A percentile compares a stretch with the other conserved stretches of the same genome.
These are phyloP conservation scores for Blechomonas ayalai DNA, from an alignment of 208 protist genomes.

Conservation along the genomic window DNA sequence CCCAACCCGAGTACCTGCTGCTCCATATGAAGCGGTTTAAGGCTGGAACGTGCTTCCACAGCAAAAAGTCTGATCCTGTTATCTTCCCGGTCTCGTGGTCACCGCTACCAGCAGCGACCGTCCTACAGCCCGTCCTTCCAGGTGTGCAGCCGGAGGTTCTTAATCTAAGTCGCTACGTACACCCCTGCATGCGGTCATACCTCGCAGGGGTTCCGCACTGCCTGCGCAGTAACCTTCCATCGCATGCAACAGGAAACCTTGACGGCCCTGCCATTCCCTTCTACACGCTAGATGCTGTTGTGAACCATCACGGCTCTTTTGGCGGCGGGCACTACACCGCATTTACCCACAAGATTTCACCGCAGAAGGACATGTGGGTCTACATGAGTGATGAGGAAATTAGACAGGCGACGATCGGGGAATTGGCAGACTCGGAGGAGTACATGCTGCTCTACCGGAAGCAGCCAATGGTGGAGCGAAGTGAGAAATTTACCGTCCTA, in stretches of 20 bases:
- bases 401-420: slow-evolving; percentile 10
- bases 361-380: slow-evolving; percentile 41
- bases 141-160: slow-evolving; percentile 37
- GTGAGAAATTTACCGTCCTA: slow-evolving; percentile 26
- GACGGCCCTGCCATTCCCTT: slow-evolving; percentile 9
- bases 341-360: slow-evolving; percentile 51
- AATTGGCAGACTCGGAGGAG: slow-evolving; percentile 69
- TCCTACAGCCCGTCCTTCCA: too few species aligned
- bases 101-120: slow-evolving; percentile 13
- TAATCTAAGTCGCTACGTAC: slow-evolving; percentile 50
- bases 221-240: background rate
- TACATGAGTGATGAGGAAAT: slow-evolving; percentile 75
- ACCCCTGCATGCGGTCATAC: slow-evolving; percentile 21
- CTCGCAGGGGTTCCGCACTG: slow-evolving; percentile 13
- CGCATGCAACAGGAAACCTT: background rate
- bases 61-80: slow-evolving; percentile 77
- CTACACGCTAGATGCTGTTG: slow-evolving; percentile 78
- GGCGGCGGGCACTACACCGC: slow-evolving; percentile 83
- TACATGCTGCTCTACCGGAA: slow-evolving; percentile 85
- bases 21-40: slow-evolving; percentile 88
- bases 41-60: slow-evolving; percentile 53
- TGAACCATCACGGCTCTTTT: slow-evolving; percentile 81
- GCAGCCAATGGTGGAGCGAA: slow-evolving; percentile 38
- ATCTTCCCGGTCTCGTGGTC: slow-evolving; percentile 74
- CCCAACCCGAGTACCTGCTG: slow-evolving; percentile 75